A percentile compares a stretch with the other conserved stretches of the same genome.
Evolutionary conservation across 768 basidiomycete species (phyloP).

Genomic region (Lactarius deliciosus): DNA sequence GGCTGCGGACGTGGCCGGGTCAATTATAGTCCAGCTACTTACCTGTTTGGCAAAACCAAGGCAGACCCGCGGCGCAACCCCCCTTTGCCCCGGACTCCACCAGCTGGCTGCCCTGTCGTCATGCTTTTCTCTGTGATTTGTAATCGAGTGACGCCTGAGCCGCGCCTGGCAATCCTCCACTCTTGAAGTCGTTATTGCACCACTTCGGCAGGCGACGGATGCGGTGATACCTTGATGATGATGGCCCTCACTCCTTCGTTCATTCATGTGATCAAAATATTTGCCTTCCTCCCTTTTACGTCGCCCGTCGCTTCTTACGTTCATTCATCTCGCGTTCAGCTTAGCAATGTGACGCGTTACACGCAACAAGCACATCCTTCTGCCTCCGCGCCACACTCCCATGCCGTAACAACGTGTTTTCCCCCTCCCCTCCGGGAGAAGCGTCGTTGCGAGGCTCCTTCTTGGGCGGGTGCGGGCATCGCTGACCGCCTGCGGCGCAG

Average conservation of each 20-base stretch:
- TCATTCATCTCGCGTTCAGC: neutral
- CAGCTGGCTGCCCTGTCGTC: neutral
- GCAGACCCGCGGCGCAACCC: neutral
- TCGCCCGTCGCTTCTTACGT: neutral
- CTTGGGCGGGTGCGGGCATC: neutral
- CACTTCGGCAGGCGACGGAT: neutral
- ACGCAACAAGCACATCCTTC: neutral
- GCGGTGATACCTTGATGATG: neutral
- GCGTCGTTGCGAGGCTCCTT: neutral
- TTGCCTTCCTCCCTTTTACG: neutral
- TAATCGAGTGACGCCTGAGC: neutral
- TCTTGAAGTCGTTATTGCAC: no score
- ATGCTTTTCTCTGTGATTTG: neutral
- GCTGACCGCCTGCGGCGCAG: neutral
- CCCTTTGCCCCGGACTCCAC: neutral
- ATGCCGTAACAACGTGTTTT: neutral
- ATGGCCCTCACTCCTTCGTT: neutral
- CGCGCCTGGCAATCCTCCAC: neutral
- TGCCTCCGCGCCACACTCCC: neutral
- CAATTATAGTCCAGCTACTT: neutral
- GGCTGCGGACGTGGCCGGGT: neutral
- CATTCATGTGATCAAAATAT: slow-evolving; percentile 1
- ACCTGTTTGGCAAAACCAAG: neutral
- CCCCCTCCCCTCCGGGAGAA: neutral
- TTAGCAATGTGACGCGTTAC: slow-evolving; percentile 1